These are phyloP conservation scores for Limtongia smithiae DNA, from an alignment of 805 yeast species.

Conservation along the genomic window DNA sequence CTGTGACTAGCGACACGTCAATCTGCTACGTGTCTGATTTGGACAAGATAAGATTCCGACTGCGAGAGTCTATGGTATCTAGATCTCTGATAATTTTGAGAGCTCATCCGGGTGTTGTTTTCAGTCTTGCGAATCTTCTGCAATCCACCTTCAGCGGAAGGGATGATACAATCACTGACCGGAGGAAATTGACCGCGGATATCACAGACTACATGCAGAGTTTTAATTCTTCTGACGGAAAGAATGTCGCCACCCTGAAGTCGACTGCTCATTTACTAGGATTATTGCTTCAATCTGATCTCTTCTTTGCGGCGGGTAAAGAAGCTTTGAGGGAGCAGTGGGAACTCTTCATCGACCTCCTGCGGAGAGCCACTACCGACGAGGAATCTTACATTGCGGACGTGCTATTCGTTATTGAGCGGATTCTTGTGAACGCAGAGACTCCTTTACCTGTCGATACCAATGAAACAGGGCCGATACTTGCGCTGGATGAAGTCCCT, in stretches of 20 bases:
- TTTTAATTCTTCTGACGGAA: slow-evolving; percentile 3
- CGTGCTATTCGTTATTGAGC: slow-evolving; percentile 54
- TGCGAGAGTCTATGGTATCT: slow-evolving; percentile 25
- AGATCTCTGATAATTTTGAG: slow-evolving; percentile 28
- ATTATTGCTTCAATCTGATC: slow-evolving; percentile 28
- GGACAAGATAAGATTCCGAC: slow-evolving; percentile 28
- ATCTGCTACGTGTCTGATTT: slow-evolving; percentile 22
- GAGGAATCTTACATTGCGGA: slow-evolving; percentile 51
- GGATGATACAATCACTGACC: not conserved
- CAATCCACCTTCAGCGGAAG: slow-evolving; percentile 21
- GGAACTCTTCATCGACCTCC: slow-evolving; percentile 23
- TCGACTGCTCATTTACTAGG: slow-evolving; percentile 32
- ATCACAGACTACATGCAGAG: not conserved
- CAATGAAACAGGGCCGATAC: slow-evolving; percentile 5
- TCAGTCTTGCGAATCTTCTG: slow-evolving; percentile 27
- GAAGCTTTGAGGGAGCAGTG: slow-evolving; percentile 20
- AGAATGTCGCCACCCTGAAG: slow-evolving; percentile 3
- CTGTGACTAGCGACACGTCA: not conserved
- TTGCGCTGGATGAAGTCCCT: slow-evolving; percentile 28
- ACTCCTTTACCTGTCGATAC: slow-evolving; percentile 35
- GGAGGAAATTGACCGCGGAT: not conserved
- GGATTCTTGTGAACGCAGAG: slow-evolving; percentile 53
- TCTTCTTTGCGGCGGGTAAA: slow-evolving; percentile 22
- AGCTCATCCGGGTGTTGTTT: slow-evolving; percentile 29
- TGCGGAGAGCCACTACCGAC: slow-evolving; percentile 9